Base-by-base conservation (phyloP, 1,284 basidiomycete genomes). In the Ceratorhiza oryzae-sativae region DNA sequence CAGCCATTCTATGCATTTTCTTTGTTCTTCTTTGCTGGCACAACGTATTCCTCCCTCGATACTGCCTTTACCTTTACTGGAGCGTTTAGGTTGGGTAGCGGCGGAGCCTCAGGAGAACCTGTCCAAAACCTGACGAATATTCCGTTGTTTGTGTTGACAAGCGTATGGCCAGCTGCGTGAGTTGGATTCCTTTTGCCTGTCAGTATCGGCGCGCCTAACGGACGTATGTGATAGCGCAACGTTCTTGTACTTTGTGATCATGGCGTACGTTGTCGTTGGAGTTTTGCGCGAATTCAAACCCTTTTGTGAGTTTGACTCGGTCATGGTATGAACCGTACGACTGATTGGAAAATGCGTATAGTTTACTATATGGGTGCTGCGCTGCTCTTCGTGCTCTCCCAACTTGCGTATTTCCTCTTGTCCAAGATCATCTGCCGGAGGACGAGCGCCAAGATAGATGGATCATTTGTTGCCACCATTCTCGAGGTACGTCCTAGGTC, bases 111-210 rank as follows among this genome's bases (percentile, higher is more conserved):
- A 3, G 51, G 39, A 34, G 34, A 87, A 88, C 9, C 84, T 87
- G 1, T 86, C 86, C 3, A 82, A 20, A 77, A 84, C 1, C 82
- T 95, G 41, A 80, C 82, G 73, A 90, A 86, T 77, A 87, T 89
- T 60, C 82, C 90, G 15, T 80, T 95, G 27, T 95, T 95, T 77
- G 86, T 94, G 2, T 79, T 95, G 67, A 91, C 91, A 13, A 87
- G 87, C 75, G 87, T 95, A 55, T 94, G 93, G 93, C 94, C 93
- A n/a, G 88, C 85, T 61, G 84, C 81, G 89, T 94, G 78, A 78
- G 88, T 86, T 39, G 70, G 46, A 68, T n/a, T 55, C 20, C 41
- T 67, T 34, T 72, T 20, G 32, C 67, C 55, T 68, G 68, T 36
- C 45, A 8, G 27, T 25, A 25, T 49, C 27, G 20, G 61, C 3